Base-by-base conservation (phyloP, 352 stramenopile species). In the Pythium periplocum region DNA sequence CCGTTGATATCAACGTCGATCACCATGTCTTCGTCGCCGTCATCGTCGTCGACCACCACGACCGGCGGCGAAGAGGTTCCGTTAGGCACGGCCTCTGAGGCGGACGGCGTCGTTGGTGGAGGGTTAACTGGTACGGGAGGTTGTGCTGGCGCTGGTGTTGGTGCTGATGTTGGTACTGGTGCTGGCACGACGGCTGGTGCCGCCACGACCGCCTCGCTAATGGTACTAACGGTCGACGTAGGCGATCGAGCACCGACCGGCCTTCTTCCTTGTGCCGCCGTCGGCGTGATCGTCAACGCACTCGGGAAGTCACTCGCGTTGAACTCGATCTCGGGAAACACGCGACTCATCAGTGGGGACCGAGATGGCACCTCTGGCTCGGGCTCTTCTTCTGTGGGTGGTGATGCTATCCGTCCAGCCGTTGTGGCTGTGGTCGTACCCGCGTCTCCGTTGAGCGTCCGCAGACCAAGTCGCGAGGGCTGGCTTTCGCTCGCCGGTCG, bases 281-380 rank as follows among this genome's bases (percentile, higher is more conserved):
- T 58, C 10, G 51, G 7, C 0, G 45, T 53, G 2, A 47, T 26
- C 53, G 17, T 52, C 47, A 26, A 63, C 56, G 3, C 68, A n/a
- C 11, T 68, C 5, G 69, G 69, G 45, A 83, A 83, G 47, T 83
- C 64, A 8, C 38, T 63, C 6, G 35, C 45, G 8, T 49, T 17
- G 42, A 76, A 83, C 2, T 31, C 41, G 26, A 73, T 48, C 0
- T 31, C n/a, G 3, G 55, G 46, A 31, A 77, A 71, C 10, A 63
- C 30, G 6, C 68, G 64, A 53, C 68, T 71, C 41, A 69, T 58
- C 10, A 65, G 7, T 12, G 38, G 38, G 38, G 7, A 12, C 50
- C 51, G n/a, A 58, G 55, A 36, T 6, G 26, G 6, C 50, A 31
- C 4, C 32, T n/a, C 17, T 48, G 26, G 10, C 38, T 12, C 1